These are phyloP conservation scores for Populus davidiana DNA, from an alignment of 345 rosid species.

Conservation along the genomic window DNA sequence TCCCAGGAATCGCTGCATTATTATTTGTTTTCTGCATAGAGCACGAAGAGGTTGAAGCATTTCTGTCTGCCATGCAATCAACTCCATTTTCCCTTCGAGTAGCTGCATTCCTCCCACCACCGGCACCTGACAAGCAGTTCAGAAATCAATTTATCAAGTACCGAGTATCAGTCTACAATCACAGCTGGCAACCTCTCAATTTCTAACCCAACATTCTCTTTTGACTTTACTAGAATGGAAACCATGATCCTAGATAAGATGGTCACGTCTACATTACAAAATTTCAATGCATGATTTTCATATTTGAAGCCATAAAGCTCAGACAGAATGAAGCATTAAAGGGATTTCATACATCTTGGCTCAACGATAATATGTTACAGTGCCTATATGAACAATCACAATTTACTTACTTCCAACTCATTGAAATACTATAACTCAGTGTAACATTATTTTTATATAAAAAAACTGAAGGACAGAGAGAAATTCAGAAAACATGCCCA, in stretches of 20 bases:
- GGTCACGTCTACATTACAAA: neutral
- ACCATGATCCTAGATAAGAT: neutral
- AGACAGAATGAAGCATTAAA: neutral
- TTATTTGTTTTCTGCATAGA: slow-evolving; percentile 39
- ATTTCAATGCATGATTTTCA: neutral
- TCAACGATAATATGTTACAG: neutral
- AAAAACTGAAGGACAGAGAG: neutral
- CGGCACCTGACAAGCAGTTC: slow-evolving; percentile 33
- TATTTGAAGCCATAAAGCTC: neutral
- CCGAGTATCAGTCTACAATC: neutral
- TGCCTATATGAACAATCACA: neutral
- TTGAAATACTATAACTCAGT: neutral
- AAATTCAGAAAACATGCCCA: neutral
- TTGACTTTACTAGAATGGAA: neutral
- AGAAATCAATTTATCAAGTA: neutral
- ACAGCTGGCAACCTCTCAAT: neutral
- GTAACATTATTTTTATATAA: neutral
- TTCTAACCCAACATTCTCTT: neutral
- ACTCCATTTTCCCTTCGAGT: slow-evolving; percentile 57
- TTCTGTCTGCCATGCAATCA: slow-evolving; percentile 37
- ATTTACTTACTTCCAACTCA: neutral
- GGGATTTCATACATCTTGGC: neutral
- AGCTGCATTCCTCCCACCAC: slow-evolving; percentile 47
- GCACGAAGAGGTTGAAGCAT: slow-evolving; percentile 26
- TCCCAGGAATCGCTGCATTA: slow-evolving; percentile 27